phyloP scores from a whole-genome alignment of 2,329 filamentous ascomycete genomes.

The Penicillium hordei region DNA sequence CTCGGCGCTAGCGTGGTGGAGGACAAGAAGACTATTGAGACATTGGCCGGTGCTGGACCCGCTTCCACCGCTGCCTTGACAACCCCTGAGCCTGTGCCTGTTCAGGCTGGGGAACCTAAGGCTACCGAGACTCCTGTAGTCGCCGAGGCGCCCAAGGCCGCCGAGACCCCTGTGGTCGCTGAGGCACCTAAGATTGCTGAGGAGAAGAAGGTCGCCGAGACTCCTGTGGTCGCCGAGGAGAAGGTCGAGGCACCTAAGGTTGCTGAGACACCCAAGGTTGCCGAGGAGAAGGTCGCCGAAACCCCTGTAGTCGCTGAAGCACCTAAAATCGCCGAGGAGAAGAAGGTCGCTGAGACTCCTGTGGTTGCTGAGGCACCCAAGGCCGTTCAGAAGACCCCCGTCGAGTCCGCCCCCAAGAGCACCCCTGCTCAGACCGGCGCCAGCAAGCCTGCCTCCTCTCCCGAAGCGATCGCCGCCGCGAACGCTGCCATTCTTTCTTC shows the following conservation, averaged over 20 bases:
- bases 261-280: slow-evolving; percentile 1
- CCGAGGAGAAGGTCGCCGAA: not conserved
- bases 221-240: slow-evolving; percentile 1
- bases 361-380: no score
- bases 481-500: slow-evolving; percentile 21
- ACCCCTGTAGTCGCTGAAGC: no score
- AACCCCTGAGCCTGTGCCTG: slow-evolving; percentile 21
- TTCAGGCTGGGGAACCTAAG: slow-evolving; percentile 6
- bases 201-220: not conserved
- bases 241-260: slow-evolving; percentile 5
- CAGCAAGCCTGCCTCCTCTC: slow-evolving; percentile 16
- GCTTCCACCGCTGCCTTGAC: slow-evolving; percentile 24
- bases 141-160: no score
- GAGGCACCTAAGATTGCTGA: slow-evolving; percentile 7
- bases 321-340: no score
- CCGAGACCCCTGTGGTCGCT: not conserved
- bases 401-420: slow-evolving; percentile 6
- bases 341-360: no score
- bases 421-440: slow-evolving; percentile 5
- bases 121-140: not conserved
- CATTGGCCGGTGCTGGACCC: slow-evolving; percentile 22
- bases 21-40: slow-evolving; percentile 20
- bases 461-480: slow-evolving; percentile 22
- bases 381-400: not conserved
- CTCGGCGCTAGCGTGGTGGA: slow-evolving; percentile 15